These are phyloP conservation scores for Aspergillus wentii DNA, from an alignment of 495 filamentous ascomycete genomes.

Conservation along the genomic window DNA sequence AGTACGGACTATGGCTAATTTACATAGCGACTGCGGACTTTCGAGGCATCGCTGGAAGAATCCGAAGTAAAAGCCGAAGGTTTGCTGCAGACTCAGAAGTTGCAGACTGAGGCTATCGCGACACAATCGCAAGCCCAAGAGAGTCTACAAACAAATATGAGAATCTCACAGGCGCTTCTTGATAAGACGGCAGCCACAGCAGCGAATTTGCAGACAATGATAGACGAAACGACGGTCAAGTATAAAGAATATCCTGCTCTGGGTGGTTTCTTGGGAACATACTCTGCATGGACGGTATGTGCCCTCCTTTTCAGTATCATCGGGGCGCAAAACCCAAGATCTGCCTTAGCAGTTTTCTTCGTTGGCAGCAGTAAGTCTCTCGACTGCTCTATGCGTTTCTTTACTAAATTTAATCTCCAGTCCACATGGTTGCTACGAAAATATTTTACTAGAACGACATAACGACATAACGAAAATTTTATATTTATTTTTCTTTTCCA, in stretches of 20 bases:
- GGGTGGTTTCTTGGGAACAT: constrained; percentile 12
- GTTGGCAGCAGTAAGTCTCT: constrained; percentile 15
- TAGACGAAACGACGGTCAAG: constrained; percentile 35
- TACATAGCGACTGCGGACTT: constrained; percentile 29
- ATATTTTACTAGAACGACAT: no score
- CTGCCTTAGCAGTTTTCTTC: constrained; percentile 14
- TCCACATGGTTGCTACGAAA: no score
- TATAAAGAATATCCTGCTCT: constrained; percentile 25
- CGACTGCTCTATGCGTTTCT: no score
- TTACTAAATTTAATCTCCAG: no score
- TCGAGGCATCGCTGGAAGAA: constrained; percentile 30
- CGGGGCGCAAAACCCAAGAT: constrained; percentile 18
- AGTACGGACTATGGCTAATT: constrained; percentile 8
- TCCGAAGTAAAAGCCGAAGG: constrained; percentile 30
- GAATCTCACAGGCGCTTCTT: constrained; percentile 33
- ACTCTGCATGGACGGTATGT: constrained; percentile 19
- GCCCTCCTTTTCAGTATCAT: constrained; percentile 19
- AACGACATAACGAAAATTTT: no score
- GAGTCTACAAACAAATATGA: constrained; percentile 25
- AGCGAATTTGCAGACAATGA: constrained; percentile 32
- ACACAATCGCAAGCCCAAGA: constrained; percentile 30
- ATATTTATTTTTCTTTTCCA: no score
- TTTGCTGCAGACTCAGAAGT: constrained; percentile 31
- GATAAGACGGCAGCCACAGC: constrained; percentile 31
- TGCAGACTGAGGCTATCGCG: constrained; percentile 30